phyloP scores from a whole-genome alignment of 169 alveolate genomes.

The Eimeria sp. region DNA sequence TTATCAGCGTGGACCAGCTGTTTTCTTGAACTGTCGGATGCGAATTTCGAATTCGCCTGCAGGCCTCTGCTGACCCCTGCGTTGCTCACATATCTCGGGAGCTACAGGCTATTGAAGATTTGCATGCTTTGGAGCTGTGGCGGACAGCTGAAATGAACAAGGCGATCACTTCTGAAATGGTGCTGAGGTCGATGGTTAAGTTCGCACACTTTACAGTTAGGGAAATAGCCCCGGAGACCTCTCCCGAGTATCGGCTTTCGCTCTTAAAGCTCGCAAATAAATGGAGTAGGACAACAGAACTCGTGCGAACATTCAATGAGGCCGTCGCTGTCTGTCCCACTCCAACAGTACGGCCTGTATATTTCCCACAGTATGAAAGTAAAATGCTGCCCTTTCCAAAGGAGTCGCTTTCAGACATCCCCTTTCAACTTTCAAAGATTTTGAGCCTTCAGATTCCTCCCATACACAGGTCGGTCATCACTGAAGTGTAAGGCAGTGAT shows the following conservation, averaged over 20 bases:
- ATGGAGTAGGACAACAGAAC: constrained; percentile 51
- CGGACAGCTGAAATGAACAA: constrained; percentile 18
- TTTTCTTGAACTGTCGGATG: background rate
- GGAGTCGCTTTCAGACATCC: constrained; percentile 18
- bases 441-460: constrained; percentile 11
- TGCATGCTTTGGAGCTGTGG: constrained; percentile 37
- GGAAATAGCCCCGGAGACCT: constrained; percentile 52
- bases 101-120: constrained; percentile 14
- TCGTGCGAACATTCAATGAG: constrained; percentile 30
- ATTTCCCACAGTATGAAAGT: constrained; percentile 47
- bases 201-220: constrained; percentile 28
- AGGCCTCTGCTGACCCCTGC: constrained; percentile 26
- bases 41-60: background rate
- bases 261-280: constrained; percentile 20
- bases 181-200: constrained; percentile 57
- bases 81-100: constrained; percentile 40
- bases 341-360: constrained; percentile 45
- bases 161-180: constrained; percentile 38
- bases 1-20: background rate
- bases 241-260: constrained; percentile 44
- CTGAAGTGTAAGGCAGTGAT: background rate
- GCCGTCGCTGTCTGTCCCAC: constrained; percentile 30
- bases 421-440: background rate
- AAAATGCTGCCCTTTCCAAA: constrained; percentile 8
- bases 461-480: constrained; percentile 28